Evolutionary conservation across 768 basidiomycete species (phyloP), one percentile per base, ranked within the genome.

Genomic region (Trametes coccinea): DNA sequence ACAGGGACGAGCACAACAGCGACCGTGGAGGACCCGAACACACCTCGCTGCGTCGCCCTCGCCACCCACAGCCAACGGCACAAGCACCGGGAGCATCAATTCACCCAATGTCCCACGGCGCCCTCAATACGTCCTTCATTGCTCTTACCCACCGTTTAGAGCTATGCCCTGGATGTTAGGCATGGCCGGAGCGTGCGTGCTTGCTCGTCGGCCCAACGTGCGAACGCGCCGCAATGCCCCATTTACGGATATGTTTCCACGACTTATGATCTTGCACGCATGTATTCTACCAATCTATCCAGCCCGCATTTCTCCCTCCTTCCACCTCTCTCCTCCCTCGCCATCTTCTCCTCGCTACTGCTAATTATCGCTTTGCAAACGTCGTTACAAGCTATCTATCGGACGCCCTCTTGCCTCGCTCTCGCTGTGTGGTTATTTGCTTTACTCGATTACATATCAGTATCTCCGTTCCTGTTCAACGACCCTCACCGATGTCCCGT

Each of bases 321-420:
- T 16, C 53, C 29, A 41, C 37, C 5, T 17, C 17, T 16, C 22
- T 5, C 3, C 22, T 41, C 17, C 22, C 45, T 7, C 9, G 5
- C 17, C 14, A 22, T 45, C 8, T 4, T 2, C 27, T 46, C 4
- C n/a, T 17, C 30, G 17, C 14, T 31, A 29, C 27, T 31, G 48
- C 48, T 49, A 29, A 30, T 22, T 49, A 29, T 31, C 48, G 48
- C 30, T 22, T n/a, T 39, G 50, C 50, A 5, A 31, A 51, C 40
- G 51, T 40, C 39, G 51, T 53, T 27, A 44, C 53, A 53, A 13
- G 51, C 39, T 53, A 53, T 53, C 51, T 41, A 53, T 53, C 39
- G 51, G 51, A 53, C 51, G 53, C 44, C 27, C 41, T 29, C 4
- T 10, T 41, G 27, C 46, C 11, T 47, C 9, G 46, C 39, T 30